Base-by-base conservation (phyloP, 805 yeast species). In the Metschnikowia reukaufii region DNA sequence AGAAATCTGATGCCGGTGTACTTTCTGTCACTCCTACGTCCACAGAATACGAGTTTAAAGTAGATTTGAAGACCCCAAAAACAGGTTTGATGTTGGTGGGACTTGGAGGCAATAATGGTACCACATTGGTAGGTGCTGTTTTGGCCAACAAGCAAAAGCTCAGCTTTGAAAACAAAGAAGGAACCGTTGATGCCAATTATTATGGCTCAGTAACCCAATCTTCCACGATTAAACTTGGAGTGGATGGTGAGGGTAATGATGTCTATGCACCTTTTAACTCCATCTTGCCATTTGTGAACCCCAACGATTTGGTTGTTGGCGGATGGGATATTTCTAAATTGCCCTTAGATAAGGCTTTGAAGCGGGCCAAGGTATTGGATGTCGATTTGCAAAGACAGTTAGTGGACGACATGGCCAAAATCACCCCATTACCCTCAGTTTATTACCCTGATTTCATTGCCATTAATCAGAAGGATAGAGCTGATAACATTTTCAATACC, bases 401-500 rank as follows among this genome's bases (percentile, higher is more conserved):
- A 60, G 75, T 74, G 48, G 79, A 83, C 51, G 72, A 81, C 59
- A 72, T 92, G 78, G 70, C 77, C 57, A 64, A 77, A 40, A 74
- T 79, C 55, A 76, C 66, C 27, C 97, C 97, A 29, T 67, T 90
- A 72, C 84, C 88, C 36, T 88, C 96, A 2, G 78, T 91, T 51
- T 91, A 92, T 74, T 91, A 91, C 70, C 97, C 98, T 27, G 97
- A 91, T 67, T 91, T 89, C 71, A 92, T 91, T 70, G 97, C 97
- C 50, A 86, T 92, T 52, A 91, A 91, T 72, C 98, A 91, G 74
- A 83, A 81, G 56, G 92, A 82, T 38, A 83, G 98, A 67, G 98
- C 97, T 36, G 84, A 92, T 71, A 90, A 91, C 64, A 78, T 91
- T 54, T 78, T 83, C 68, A 84, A 86, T 60, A 76, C 83, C 47